Evolutionary conservation across 2,329 filamentous ascomycete species (phyloP), one percentile per base, ranked within the genome.

Genomic region (Lasiodiplodia sp.): DNA sequence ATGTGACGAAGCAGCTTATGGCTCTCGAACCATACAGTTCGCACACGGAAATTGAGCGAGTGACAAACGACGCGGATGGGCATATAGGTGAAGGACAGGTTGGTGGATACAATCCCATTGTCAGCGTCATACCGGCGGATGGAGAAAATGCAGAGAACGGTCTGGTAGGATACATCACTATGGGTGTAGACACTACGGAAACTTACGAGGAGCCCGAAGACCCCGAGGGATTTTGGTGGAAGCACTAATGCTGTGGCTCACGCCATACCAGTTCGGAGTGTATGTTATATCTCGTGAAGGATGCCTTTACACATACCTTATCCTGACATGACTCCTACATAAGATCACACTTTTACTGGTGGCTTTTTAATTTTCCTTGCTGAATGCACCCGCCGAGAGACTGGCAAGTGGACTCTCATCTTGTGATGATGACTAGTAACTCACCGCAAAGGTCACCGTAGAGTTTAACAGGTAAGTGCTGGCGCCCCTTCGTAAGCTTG

Each of bases 31-130:
- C 78, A 2, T 81, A 81, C 52, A 71, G 37, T 2, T 73, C 69
- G 6, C 78, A 80, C 66, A 79, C 75, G 1, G 34, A 77, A 70
- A 78, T 80, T 49, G 75, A 80, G 56, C 76, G 79, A 7, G 78
- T 77, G 6, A 75, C 72, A 7, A 81, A 81, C 64, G 72, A 71
- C 47, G 62, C 53, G 14, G 75, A 73, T 67, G 69, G 53, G 23
- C 71, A 71, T 57, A 75, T 67, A 66, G 58, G 37, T 7, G 63
- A 51, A 1, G 70, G 71, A 21, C 57, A 55, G 0, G 71, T 66
- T 1, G 70, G 21, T 16, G 51, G 51, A 8, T 53, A 14, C 25
- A 53, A 53, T 16, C 23, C 51, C 10, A 11, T 53, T 28, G 23
- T 53, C 10, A 53, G 23, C 14, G 14, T 53, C 14, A 16, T 53